phyloP scores from a whole-genome alignment of 2,329 filamentous ascomycete species.

The Colletotrichum navitas region DNA sequence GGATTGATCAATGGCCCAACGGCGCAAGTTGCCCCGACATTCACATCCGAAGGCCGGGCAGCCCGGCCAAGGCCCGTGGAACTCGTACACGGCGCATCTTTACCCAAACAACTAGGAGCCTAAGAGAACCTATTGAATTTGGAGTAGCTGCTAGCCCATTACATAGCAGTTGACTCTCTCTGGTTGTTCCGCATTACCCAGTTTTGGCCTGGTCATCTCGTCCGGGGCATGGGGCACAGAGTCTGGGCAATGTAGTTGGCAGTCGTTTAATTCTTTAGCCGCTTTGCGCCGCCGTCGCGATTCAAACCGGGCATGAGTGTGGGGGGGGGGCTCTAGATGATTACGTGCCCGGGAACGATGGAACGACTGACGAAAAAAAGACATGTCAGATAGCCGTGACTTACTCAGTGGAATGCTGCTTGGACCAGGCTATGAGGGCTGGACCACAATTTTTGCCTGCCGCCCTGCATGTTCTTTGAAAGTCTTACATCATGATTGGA shows the following conservation, averaged over 20 bases:
- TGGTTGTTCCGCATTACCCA: no score
- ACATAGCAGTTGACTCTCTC: conserved; percentile 45
- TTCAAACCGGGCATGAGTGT: no score
- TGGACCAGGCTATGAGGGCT: conserved; percentile 26
- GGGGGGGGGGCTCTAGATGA: no score
- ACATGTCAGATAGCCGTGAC: not conserved
- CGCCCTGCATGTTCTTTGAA: conserved; percentile 21
- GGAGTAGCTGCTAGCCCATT: not conserved
- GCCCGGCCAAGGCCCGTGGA: not conserved
- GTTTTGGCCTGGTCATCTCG: no score
- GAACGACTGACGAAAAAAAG: no score
- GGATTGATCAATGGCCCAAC: not conserved
- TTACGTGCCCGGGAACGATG: not conserved
- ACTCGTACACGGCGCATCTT: no score
- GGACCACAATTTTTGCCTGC: conserved; percentile 24
- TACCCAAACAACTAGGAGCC: no score
- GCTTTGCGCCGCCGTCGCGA: not conserved
- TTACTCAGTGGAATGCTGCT: conserved; percentile 27
- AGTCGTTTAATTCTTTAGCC: not conserved
- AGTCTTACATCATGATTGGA: conserved; percentile 1
- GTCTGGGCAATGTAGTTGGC: no score
- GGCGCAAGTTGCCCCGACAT: conserved; percentile 18
- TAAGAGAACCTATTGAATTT: no score
- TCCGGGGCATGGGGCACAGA: no score
- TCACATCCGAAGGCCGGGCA: not conserved